Percentiles rank a stretch among this genome's conserved stretches.
Evolutionary conservation across 495 filamentous ascomycete species (phyloP).

Genomic region (Penicillium paradoxum): DNA sequence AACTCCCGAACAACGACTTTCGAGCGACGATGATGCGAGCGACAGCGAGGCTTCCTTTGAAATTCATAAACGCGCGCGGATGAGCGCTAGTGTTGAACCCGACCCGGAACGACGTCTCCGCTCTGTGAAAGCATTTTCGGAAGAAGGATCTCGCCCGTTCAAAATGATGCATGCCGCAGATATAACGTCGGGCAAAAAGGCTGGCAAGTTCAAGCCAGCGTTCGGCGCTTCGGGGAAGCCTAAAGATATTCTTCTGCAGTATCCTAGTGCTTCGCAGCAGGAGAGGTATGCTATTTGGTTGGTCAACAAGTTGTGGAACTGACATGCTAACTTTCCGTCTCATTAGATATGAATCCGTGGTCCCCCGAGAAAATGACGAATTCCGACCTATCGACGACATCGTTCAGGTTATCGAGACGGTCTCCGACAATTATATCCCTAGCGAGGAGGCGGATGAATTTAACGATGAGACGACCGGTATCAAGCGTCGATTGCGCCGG

Average conservation of each 20-base stretch:
- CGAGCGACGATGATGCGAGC: slow-evolving; percentile 47
- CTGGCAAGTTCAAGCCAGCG: slow-evolving; percentile 42
- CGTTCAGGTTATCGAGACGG: slow-evolving; percentile 66
- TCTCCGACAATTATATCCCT: slow-evolving; percentile 70
- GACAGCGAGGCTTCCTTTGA: slow-evolving; percentile 45
- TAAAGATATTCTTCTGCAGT: slow-evolving; percentile 57
- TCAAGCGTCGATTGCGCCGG: slow-evolving; percentile 66
- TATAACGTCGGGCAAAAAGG: slow-evolving; percentile 50
- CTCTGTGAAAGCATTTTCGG: slow-evolving; percentile 56
- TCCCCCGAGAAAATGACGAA: slow-evolving; percentile 66
- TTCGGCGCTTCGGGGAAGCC: slow-evolving; percentile 46
- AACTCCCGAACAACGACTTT: slow-evolving; percentile 43
- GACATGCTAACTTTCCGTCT: slow-evolving; percentile 3
- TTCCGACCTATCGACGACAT: slow-evolving; percentile 87
- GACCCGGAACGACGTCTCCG: slow-evolving; percentile 57
- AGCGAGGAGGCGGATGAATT: slow-evolving; percentile 59
- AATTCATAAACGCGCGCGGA: slow-evolving; percentile 43
- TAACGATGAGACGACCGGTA: slow-evolving; percentile 65
- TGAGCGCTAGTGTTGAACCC: slow-evolving; percentile 39
- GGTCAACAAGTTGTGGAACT: neutral
- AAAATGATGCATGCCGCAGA: slow-evolving; percentile 64
- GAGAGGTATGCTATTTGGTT: slow-evolving; percentile 53
- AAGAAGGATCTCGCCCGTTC: slow-evolving; percentile 46
- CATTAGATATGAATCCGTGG: slow-evolving; percentile 69
- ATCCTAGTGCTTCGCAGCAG: slow-evolving; percentile 63